phyloP scores from a whole-genome alignment of 2,329 filamentous ascomycete genomes.

The Aspergillus ochraceus region DNA sequence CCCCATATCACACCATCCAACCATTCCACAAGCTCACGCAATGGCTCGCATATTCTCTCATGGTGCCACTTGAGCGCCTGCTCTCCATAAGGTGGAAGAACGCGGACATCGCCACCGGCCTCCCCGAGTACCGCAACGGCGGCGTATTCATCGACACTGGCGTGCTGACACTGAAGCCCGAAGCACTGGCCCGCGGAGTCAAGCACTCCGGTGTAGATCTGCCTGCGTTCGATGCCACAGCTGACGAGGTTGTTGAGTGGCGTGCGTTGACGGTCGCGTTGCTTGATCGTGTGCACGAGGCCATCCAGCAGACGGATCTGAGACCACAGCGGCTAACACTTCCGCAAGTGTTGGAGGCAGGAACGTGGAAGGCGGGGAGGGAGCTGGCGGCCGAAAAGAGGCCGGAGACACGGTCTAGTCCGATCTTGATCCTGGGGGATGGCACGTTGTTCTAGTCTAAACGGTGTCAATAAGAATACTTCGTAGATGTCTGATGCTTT shows the following conservation, averaged over 20 bases:
- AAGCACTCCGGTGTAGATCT: slow-evolving; percentile 42
- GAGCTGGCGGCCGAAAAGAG: slow-evolving; percentile 36
- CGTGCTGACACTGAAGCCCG: slow-evolving; percentile 53
- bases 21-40: slow-evolving; percentile 67
- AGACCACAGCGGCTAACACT: slow-evolving; percentile 44
- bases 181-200: slow-evolving; percentile 46
- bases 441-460: slow-evolving; percentile 38
- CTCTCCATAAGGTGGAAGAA: slow-evolving; percentile 55
- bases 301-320: slow-evolving; percentile 45
- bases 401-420: slow-evolving; percentile 36
- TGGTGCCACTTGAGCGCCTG: slow-evolving; percentile 61
- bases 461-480: too few species aligned
- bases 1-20: slow-evolving; percentile 37
- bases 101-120: slow-evolving; percentile 60
- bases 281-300: slow-evolving; percentile 54
- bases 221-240: slow-evolving; percentile 56
- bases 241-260: slow-evolving; percentile 67
- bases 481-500: too few species aligned
- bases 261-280: slow-evolving; percentile 63
- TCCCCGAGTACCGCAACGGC: slow-evolving; percentile 73
- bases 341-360: slow-evolving; percentile 55
- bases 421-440: slow-evolving; percentile 41
- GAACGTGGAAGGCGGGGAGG: slow-evolving; percentile 53
- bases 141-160: slow-evolving; percentile 65
- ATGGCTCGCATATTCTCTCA: slow-evolving; percentile 72